Conservation (phyloP, 2,329 filamentous ascomycete genomes). For the Xylaria sp. region DNA sequence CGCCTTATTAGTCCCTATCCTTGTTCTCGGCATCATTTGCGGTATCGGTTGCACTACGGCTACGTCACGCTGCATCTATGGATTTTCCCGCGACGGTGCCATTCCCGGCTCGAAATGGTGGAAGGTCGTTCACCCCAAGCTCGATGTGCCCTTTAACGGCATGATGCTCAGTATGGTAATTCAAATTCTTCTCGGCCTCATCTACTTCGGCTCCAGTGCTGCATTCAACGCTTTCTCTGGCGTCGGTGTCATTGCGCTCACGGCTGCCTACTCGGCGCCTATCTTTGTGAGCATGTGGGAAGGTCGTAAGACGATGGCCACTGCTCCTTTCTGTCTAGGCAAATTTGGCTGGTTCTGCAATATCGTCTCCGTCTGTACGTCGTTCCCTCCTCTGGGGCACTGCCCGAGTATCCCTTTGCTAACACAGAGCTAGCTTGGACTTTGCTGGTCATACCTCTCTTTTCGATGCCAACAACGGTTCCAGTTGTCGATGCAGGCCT, state of each 20-base stretch:
- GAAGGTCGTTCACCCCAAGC: conserved; percentile 64
- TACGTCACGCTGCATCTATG: conserved; percentile 70
- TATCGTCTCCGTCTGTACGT: conserved; percentile 66
- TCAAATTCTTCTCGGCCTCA: conserved; percentile 66
- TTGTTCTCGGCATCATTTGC: conserved; percentile 70
- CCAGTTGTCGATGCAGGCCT: conserved; percentile 59
- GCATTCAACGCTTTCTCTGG: conserved; percentile 77
- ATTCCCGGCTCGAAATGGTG: conserved; percentile 67
- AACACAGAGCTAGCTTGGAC: conserved; percentile 62
- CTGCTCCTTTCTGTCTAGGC: conserved; percentile 66
- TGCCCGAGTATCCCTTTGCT: conserved; percentile 31
- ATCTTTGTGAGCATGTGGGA: conserved; percentile 68
- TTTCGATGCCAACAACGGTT: conserved; percentile 73
- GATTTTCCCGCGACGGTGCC: conserved; percentile 72
- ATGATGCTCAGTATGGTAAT: conserved; percentile 74
- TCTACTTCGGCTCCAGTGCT: conserved; percentile 71
- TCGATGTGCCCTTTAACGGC: conserved; percentile 71
- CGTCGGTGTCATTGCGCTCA: conserved; percentile 72
- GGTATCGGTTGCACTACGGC: conserved; percentile 73
- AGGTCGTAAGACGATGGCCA: conserved; percentile 63
- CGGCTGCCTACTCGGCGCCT: conserved; percentile 70
- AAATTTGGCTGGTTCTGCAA: conserved; percentile 66
- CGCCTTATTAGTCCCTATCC: conserved; percentile 65
- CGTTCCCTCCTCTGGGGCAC: conserved; percentile 4
- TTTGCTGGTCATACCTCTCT: conserved; percentile 70